phyloP scores from a whole-genome alignment of 2,329 filamentous ascomycete species.

The Xylariales sp. region DNA sequence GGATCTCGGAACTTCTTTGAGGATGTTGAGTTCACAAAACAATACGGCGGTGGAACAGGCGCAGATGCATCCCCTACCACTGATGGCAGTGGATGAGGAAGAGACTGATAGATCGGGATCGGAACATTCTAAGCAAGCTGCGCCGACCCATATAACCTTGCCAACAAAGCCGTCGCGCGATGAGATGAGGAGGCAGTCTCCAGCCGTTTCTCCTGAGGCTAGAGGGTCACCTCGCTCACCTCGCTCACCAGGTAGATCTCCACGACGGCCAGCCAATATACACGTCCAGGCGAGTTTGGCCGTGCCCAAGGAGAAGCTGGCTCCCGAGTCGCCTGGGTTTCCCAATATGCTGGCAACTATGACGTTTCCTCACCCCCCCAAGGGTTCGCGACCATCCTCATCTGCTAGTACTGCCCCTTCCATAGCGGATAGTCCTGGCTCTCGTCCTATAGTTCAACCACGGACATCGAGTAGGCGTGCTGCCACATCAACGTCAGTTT shows the following conservation, averaged over 20 bases:
- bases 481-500: conserved; percentile 30
- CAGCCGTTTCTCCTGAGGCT: not conserved
- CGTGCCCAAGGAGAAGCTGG: conserved; percentile 38
- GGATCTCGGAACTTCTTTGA: conserved; percentile 6
- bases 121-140: not conserved
- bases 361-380: conserved; percentile 47
- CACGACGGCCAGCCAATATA: conserved; percentile 28
- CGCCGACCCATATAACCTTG: not conserved
- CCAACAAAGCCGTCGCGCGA: not conserved
- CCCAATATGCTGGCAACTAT: conserved; percentile 48
- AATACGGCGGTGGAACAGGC: conserved; percentile 13
- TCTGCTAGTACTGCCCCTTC: conserved; percentile 35
- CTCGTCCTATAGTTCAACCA: conserved; percentile 34
- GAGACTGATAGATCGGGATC: conserved; percentile 2
- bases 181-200: conserved; percentile 4
- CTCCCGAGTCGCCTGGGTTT: conserved; percentile 48
- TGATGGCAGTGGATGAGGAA: conserved; percentile 12
- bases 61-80: conserved; percentile 2
- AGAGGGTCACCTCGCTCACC: conserved; percentile 10
- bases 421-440: conserved; percentile 17
- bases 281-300: conserved; percentile 33
- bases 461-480: conserved; percentile 43
- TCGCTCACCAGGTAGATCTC: conserved; percentile 6
- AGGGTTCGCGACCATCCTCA: conserved; percentile 41
- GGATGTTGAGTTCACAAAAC: not conserved